phyloP scores from a whole-genome alignment of 2,329 filamentous ascomycete species.

The Aureobasidium melanogenum region DNA sequence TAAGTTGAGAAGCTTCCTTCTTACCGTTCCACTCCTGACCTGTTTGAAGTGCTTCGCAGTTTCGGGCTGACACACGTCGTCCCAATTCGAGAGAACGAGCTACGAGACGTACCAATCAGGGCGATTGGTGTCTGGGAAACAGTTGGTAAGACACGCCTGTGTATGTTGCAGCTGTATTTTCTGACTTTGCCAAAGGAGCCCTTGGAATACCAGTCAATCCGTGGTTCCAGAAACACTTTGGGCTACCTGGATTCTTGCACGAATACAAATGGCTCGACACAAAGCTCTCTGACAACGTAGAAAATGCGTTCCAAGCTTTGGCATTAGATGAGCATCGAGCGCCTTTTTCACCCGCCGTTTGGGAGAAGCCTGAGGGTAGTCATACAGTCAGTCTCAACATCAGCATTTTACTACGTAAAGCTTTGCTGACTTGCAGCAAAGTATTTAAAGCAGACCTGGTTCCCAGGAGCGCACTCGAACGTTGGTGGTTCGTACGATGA shows the following conservation, averaged over 20 bases:
- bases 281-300: slow-evolving; percentile 29
- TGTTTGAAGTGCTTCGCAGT: background rate
- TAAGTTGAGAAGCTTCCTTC: background rate
- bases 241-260: slow-evolving; percentile 21
- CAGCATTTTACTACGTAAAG: no score
- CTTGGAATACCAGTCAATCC: slow-evolving; percentile 29
- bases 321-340: slow-evolving; percentile 45
- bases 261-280: slow-evolving; percentile 29
- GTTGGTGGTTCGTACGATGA: slow-evolving; percentile 39
- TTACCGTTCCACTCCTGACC: background rate
- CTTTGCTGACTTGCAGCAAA: slow-evolving; percentile 9
- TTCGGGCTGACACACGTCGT: slow-evolving; percentile 3
- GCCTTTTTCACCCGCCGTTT: slow-evolving; percentile 45
- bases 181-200: slow-evolving; percentile 13
- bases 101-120: slow-evolving; percentile 28
- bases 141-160: slow-evolving; percentile 25
- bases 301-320: slow-evolving; percentile 48
- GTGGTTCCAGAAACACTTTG: slow-evolving; percentile 6
- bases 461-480: slow-evolving; percentile 45
- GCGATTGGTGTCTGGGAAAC: slow-evolving; percentile 43
- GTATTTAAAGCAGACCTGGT: slow-evolving; percentile 46
- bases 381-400: slow-evolving; percentile 17
- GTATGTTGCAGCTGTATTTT: background rate
- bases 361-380: slow-evolving; percentile 27
- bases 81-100: slow-evolving; percentile 13